Conservation (phyloP, 768 basidiomycete genomes). For the Leccinum sublutescens region DNA sequence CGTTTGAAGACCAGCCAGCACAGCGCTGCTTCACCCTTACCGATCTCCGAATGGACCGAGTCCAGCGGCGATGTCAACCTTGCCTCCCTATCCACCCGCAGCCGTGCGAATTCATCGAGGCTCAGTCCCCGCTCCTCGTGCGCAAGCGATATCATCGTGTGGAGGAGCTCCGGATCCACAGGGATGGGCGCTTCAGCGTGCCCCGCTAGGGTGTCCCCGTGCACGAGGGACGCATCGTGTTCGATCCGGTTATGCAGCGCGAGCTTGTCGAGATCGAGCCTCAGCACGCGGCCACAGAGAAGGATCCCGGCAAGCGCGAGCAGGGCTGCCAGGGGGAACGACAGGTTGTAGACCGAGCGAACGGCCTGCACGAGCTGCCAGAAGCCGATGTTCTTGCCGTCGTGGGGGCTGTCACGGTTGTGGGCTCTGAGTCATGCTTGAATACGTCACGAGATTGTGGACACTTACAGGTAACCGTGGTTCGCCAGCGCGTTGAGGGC, state of each 20-base stretch:
- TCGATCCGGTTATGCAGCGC: slow-evolving; percentile 59
- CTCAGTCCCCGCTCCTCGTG: slow-evolving; percentile 37
- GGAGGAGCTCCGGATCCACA: slow-evolving; percentile 37
- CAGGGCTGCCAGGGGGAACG: slow-evolving; percentile 50
- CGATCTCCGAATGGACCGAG: slow-evolving; percentile 48
- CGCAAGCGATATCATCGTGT: slow-evolving; percentile 28
- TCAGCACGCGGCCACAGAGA: slow-evolving; percentile 42
- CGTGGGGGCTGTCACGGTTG: slow-evolving; percentile 45
- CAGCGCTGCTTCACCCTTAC: slow-evolving; percentile 57
- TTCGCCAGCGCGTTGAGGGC: slow-evolving; percentile 74
- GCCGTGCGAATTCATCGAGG: slow-evolving; percentile 46
- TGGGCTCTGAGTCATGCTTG: neutral
- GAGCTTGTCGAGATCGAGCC: slow-evolving; percentile 49
- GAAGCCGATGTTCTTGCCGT: slow-evolving; percentile 51
- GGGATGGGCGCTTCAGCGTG: slow-evolving; percentile 43
- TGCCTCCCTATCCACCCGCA: slow-evolving; percentile 47
- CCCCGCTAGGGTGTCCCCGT: slow-evolving; percentile 38
- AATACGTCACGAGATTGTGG: neutral
- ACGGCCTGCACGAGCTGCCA: slow-evolving; percentile 48
- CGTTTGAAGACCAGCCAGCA: slow-evolving; percentile 46
- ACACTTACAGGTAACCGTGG: slow-evolving; percentile 67
- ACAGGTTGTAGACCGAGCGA: slow-evolving; percentile 58
- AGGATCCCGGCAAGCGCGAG: slow-evolving; percentile 49
- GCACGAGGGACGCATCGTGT: slow-evolving; percentile 66
- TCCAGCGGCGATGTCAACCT: slow-evolving; percentile 35